phyloP scores from a whole-genome alignment of 2,329 filamentous ascomycete species.

The Colletotrichum gigasporum region DNA sequence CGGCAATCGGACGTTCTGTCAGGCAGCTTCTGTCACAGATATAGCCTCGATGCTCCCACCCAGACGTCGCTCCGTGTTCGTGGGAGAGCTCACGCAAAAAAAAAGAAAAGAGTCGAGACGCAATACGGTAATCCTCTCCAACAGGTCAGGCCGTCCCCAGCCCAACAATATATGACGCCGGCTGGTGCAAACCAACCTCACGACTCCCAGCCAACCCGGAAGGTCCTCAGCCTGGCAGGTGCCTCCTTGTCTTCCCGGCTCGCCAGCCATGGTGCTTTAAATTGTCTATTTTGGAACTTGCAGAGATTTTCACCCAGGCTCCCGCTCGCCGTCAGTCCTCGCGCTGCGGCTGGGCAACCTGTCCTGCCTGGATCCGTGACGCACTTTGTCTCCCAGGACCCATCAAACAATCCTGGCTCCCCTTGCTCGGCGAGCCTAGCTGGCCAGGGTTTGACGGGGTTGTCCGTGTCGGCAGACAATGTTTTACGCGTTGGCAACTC shows the following conservation, averaged over 20 bases:
- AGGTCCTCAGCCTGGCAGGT: constrained; percentile 7
- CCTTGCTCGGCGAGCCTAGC: background rate
- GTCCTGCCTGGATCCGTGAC: constrained; percentile 17
- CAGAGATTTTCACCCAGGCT: constrained; percentile 15
- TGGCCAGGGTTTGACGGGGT: constrained; percentile 9
- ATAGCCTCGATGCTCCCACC: background rate
- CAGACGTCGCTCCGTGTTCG: background rate
- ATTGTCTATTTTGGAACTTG: constrained; percentile 19
- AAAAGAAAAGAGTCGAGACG: background rate
- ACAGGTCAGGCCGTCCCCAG: constrained; percentile 4
- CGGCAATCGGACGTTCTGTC: background rate
- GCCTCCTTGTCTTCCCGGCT: constrained; percentile 14
- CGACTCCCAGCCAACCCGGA: constrained; percentile 1
- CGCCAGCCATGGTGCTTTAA: constrained; percentile 23
- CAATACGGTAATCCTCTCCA: background rate
- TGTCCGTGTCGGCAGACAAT: constrained; percentile 10
- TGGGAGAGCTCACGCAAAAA: constrained; percentile 1
- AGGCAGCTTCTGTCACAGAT: constrained; percentile 13
- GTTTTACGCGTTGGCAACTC: background rate
- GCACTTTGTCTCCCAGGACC: constrained; percentile 3
- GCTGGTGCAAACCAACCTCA: background rate
- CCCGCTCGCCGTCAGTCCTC: background rate
- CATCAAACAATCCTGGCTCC: constrained; percentile 1
- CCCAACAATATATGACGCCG: constrained; percentile 25
- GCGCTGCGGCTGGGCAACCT: background rate